Evolutionary conservation across 2,329 filamentous ascomycete genomes (phyloP), one percentile per base, ranked within the genome.

Genomic region (Colletotrichum caudatum): DNA sequence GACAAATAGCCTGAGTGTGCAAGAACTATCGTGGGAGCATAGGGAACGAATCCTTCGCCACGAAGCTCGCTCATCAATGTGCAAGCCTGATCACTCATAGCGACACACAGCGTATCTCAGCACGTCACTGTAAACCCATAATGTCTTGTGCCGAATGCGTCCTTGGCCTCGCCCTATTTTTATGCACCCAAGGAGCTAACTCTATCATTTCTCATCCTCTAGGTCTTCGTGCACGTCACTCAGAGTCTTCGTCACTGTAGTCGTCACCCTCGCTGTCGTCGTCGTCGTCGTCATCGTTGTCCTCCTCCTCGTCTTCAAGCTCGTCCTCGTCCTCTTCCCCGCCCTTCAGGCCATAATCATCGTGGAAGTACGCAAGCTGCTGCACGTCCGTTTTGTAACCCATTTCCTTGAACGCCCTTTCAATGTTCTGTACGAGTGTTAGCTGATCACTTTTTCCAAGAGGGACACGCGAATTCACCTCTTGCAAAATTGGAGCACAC

Each of bases 331-430:
- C 90, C 3, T 87, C 88, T 2, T 84, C 88, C 2, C 84, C 85
- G 2, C 86, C 87, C 79, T 92, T 88, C 58, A 98, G 82, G 0
- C 95, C 95, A 79, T 98, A 98, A 77, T 94, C 93, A 74, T 98
- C 94, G 80, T 97, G 90, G 81, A 97, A 98, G 76, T 93, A 88
- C 53, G 91, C 90, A 61, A 98, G 85, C 37, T 91, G 86, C 78
- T 91, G 91, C 50, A 93, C 87, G 78, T 93, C 88, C 0, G 92
- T 92, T 79, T 91, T 91, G 84, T 97, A 99, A 0, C 94, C 94
- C 68, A 90, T 91, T 1, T 84, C 85, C 75, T 90, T 87, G 76
- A 98, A 93, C 2, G 92, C 91, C 75, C 91, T 91, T 76, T 92
- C 89, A 76, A 97, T 90, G 71, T 88, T 88, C 94, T 97, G 62